Evolutionary conservation across 257 asterid species (phyloP), one percentile per base, ranked within the genome.

Genomic region (Knoxia roxburghii): DNA sequence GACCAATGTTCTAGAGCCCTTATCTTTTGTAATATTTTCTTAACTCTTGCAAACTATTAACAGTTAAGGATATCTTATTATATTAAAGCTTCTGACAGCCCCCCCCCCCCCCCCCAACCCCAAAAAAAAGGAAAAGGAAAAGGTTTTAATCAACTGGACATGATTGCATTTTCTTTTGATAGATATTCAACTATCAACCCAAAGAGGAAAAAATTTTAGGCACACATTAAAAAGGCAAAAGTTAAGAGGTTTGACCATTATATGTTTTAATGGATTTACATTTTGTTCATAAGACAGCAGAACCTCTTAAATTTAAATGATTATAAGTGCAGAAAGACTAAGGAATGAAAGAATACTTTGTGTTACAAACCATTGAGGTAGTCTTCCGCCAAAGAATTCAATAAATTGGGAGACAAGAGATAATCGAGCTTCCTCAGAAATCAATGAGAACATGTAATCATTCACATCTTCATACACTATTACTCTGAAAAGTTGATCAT

Each of bases 331-430:
- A 27, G 43, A 23, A 56, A 37, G 60, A 65, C 7, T 39, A 51
- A 23, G 40, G 64, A 46, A 62, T 49, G 69, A 57, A 29, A 68
- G 39, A 43, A 64, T 64, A 46, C 32, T 18, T 21, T 7, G 68
- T 61, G 75, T 62, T 64, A 85, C 95, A 67, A 70, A 94, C 99
- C 99, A 94, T 68, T 90, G 95, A 74, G 89, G 72, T 62, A 88
- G 86, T 79, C 88, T 85, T 78, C 99, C 99, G 17, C 86, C 96
- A 65, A 76, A 94, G 86, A 88, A 94, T 72, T 94, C 97, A 71
- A 87, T 81, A 68, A 90, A 88, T 78, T 94, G 99, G 56, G 82
- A 72, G 27, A 87, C 82, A 11, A 90, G 83, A 74, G 99, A 90
- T 68, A 81, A 61, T 10, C 83, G 91, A 50, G 96, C 95, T 75